These are phyloP conservation scores for Leucaena leucocephala DNA, from an alignment of 306 rosid genomes.

Conservation along the genomic window DNA sequence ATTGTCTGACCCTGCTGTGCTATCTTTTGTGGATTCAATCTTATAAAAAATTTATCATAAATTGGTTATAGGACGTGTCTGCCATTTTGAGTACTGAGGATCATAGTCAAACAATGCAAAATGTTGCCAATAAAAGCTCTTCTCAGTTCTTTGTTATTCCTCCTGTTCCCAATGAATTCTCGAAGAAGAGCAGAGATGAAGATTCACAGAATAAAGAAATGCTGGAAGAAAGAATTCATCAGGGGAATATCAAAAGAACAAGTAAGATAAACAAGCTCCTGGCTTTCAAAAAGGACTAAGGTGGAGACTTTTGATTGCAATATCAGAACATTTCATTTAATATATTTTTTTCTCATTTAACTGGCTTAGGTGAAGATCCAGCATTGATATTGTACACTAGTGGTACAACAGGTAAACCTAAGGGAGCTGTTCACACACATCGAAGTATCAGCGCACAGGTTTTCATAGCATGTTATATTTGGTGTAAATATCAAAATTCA, in stretches of 20 bases:
- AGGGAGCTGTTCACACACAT: constrained; percentile 97
- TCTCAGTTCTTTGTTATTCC: constrained; percentile 72
- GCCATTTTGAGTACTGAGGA: constrained; percentile 86
- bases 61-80: constrained; percentile 72
- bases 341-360: constrained; percentile 34
- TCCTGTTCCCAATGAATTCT: constrained; percentile 54
- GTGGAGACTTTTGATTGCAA: constrained; percentile 10
- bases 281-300: constrained; percentile 22
- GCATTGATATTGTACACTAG: constrained; percentile 88
- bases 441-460: constrained; percentile 83
- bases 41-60: constrained; percentile 29
- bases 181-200: constrained; percentile 45
- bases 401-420: constrained; percentile 98
- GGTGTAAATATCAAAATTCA: constrained; percentile 11
- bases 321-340: constrained; percentile 22
- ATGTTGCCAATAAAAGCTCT: constrained; percentile 69
- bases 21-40: constrained; percentile 26
- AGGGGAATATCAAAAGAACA: constrained; percentile 42
- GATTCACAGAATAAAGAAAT: constrained; percentile 47
- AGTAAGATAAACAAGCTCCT: constrained; percentile 51
- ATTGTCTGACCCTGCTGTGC: constrained; percentile 15
- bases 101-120: constrained; percentile 73
- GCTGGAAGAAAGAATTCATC: constrained; percentile 45
- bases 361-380: constrained; percentile 78
- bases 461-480: constrained; percentile 31